Evolutionary conservation across 371 early-diverging fungal species (phyloP).

Genomic region (Actinomucor elegans): DNA sequence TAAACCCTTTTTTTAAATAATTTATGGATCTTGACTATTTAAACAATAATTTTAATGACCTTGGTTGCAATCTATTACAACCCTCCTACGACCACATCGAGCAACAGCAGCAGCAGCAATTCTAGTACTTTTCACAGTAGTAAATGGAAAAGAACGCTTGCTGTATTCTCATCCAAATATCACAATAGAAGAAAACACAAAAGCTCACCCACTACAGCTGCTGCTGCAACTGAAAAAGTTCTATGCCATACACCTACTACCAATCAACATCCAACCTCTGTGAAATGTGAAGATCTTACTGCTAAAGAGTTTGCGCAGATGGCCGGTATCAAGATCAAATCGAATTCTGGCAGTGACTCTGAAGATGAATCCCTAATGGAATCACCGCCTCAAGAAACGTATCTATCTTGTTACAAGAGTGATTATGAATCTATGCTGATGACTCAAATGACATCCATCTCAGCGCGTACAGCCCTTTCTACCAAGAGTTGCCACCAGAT

Average conservation of each 20-base stretch:
- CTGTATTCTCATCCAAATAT: constrained; percentile 14
- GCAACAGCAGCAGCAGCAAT: neutral
- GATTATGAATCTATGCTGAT: constrained; percentile 1
- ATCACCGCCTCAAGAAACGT: neutral
- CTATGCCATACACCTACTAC: constrained; percentile 18
- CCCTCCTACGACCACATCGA: constrained; percentile 2
- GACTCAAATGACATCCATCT: constrained; percentile 27
- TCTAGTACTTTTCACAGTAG: constrained; percentile 2
- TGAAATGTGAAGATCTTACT: constrained; percentile 46
- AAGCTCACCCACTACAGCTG: constrained; percentile 18
- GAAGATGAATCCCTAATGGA: neutral
- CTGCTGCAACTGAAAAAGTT: constrained; percentile 45
- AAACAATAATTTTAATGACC: constrained; percentile 17
- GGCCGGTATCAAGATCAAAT: constrained; percentile 40
- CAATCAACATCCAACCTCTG: neutral
- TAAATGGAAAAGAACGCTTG: constrained; percentile 26
- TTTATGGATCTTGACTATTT: constrained; percentile 14
- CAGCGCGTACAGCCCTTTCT: constrained; percentile 19
- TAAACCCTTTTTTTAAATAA: constrained; percentile 4
- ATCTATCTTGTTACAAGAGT: neutral
- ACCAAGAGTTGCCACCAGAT: constrained; percentile 32
- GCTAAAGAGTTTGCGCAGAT: constrained; percentile 46
- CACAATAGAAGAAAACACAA: constrained; percentile 2
- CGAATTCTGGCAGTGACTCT: neutral
- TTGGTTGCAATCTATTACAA: constrained; percentile 23